A percentile compares a stretch with the other conserved stretches of the same genome.
phyloP scores from a whole-genome alignment of 352 stramenopile species.

The Albugo laibachii region DNA sequence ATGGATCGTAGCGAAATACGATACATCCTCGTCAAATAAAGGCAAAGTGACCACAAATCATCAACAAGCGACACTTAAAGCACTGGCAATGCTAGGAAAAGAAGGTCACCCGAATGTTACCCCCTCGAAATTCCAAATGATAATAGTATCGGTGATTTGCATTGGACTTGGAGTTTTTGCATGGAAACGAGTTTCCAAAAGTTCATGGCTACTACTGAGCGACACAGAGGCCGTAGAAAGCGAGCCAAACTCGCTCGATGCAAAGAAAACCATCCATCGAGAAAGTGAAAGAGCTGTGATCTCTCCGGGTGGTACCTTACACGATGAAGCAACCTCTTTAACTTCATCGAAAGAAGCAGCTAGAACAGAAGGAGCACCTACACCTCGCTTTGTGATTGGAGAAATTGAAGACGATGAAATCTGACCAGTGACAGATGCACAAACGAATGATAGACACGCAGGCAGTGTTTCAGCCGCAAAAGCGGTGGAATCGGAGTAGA shows the following conservation, averaged over 20 bases:
- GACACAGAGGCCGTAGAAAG: constrained; percentile 7
- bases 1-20: too few species aligned
- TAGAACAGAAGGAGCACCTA: background rate
- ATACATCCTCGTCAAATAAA: too few species aligned
- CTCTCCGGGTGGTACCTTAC: constrained; percentile 10
- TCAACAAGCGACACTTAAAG: too few species aligned
- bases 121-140: constrained; percentile 8
- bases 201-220: constrained; percentile 22
- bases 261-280: too few species aligned
- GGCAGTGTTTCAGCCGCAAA: background rate
- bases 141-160: constrained; percentile 30
- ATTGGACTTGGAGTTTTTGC: constrained; percentile 27
- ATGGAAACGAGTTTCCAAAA: constrained; percentile 21
- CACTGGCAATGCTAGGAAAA: too few species aligned
- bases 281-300: constrained; percentile 1
- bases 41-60: too few species aligned
- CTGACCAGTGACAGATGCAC: background rate
- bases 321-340: constrained; percentile 8
- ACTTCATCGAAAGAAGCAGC: background rate
- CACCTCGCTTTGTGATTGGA: background rate
- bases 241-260: too few species aligned
- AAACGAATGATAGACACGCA: background rate
- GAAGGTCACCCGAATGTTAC: too few species aligned
- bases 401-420: background rate
- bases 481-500: background rate